Evolutionary conservation across 2,329 filamentous ascomycete species (phyloP).

Genomic region (Rachicladosporium sp.): DNA sequence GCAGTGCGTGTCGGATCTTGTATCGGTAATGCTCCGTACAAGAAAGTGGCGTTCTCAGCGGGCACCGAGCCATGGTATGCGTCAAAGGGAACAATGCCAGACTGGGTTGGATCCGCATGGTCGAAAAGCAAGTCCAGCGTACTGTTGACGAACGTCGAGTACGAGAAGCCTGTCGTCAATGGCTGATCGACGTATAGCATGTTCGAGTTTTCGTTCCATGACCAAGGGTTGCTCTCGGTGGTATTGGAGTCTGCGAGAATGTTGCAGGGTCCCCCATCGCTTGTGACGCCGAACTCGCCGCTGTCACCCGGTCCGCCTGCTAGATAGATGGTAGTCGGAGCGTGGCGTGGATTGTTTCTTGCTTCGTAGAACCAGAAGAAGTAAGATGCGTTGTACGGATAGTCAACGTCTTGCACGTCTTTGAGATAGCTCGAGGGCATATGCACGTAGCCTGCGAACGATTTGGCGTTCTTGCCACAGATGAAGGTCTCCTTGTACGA

Average conservation of each 20-base stretch:
- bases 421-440: constrained; percentile 30
- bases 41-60: constrained; percentile 12
- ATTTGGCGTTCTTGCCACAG: constrained; percentile 42
- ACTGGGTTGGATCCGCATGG: constrained; percentile 10
- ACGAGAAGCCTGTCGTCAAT: constrained; percentile 49
- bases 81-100: constrained; percentile 19
- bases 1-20: constrained; percentile 8
- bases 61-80: constrained; percentile 7
- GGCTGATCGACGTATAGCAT: constrained; percentile 33
- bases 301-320: constrained; percentile 42
- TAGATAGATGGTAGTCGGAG: constrained; percentile 24
- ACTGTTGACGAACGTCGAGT: constrained; percentile 49
- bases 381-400: constrained; percentile 15
- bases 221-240: constrained; percentile 34
- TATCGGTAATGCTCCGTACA: constrained; percentile 12
- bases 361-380: constrained; percentile 18
- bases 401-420: constrained; percentile 9
- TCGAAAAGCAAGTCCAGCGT: constrained; percentile 38
- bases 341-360: constrained; percentile 8
- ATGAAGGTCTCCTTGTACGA: constrained; percentile 24
- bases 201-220: constrained; percentile 29
- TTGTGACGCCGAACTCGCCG: constrained; percentile 47
- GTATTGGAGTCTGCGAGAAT: constrained; percentile 28
- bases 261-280: constrained; percentile 29
- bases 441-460: constrained; percentile 46